Percentiles rank a stretch among this genome's conserved stretches.
These are phyloP conservation scores for Magnaporthiopsis rhizophila DNA, from an alignment of 2,329 filamentous ascomycete species.

Conservation along the genomic window DNA sequence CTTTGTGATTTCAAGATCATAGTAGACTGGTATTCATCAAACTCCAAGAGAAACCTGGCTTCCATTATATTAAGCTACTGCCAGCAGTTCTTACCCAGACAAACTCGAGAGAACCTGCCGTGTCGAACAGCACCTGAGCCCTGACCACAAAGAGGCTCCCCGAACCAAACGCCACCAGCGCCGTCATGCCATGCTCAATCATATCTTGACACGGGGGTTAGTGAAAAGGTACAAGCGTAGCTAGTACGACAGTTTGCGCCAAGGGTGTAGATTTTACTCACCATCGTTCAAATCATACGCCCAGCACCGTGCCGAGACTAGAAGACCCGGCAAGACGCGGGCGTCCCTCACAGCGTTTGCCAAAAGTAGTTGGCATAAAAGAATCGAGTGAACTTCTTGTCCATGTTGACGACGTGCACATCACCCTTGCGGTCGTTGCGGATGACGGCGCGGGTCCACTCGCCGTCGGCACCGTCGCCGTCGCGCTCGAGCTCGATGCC, in stretches of 20 bases:
- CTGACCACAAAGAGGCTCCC: background rate
- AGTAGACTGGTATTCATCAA: background rate
- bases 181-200: background rate
- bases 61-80: background rate
- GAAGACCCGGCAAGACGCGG: background rate
- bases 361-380: slow-evolving; percentile 97
- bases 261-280: background rate
- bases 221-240: background rate
- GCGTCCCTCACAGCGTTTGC: slow-evolving; percentile 59
- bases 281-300: background rate
- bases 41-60: background rate
- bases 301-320: no score
- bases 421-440: slow-evolving; percentile 81
- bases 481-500: slow-evolving; percentile 82
- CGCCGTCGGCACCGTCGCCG: slow-evolving; percentile 61
- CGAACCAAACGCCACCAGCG: background rate
- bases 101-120: no score
- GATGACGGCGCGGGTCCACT: slow-evolving; percentile 79
- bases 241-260: no score
- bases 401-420: slow-evolving; percentile 90
- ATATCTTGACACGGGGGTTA: background rate
- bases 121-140: background rate
- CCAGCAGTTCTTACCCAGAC: no score
- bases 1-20: background rate
- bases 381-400: slow-evolving; percentile 81